These are phyloP conservation scores for Penicillium riverlandense DNA, from an alignment of 495 filamentous ascomycete species.

Conservation along the genomic window DNA sequence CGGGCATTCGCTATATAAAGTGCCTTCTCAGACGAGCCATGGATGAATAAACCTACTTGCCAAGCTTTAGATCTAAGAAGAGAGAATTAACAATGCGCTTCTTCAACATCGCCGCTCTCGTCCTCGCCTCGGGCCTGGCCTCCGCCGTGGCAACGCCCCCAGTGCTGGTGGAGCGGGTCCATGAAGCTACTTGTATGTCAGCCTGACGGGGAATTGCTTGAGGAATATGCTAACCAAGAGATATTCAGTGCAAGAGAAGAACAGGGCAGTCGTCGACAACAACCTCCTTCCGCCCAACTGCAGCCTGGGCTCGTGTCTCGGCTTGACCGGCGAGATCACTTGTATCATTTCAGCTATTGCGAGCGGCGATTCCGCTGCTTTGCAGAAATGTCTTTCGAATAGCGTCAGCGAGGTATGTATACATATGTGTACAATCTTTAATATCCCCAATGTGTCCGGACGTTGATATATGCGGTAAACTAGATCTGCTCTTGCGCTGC, in stretches of 20 bases:
- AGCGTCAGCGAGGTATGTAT: constrained; percentile 11
- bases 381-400: constrained; percentile 11
- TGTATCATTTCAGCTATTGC: constrained; percentile 13
- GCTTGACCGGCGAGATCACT: constrained; percentile 8
- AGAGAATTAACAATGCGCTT: too few relatives aligned
- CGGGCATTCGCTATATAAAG: too few relatives aligned
- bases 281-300: constrained; percentile 10
- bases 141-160: not conserved
- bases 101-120: constrained; percentile 2
- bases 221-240: not conserved
- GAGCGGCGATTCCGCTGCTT: constrained; percentile 8
- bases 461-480: not conserved
- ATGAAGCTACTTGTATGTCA: not conserved
- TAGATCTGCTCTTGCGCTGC: constrained; percentile 19
- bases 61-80: too few relatives aligned
- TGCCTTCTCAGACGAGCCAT: too few relatives aligned
- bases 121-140: constrained; percentile 7
- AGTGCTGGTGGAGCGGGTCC: not conserved
- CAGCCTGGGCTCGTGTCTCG: constrained; percentile 13
- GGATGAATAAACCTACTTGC: too few relatives aligned
- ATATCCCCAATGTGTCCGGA: not conserved
- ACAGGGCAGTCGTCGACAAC: constrained; percentile 3
- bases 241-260: constrained; percentile 8
- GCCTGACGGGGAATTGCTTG: not conserved
- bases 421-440: not conserved